phyloP scores from a whole-genome alignment of 2,329 filamentous ascomycete species.

The Colletotrichum tofieldiae region DNA sequence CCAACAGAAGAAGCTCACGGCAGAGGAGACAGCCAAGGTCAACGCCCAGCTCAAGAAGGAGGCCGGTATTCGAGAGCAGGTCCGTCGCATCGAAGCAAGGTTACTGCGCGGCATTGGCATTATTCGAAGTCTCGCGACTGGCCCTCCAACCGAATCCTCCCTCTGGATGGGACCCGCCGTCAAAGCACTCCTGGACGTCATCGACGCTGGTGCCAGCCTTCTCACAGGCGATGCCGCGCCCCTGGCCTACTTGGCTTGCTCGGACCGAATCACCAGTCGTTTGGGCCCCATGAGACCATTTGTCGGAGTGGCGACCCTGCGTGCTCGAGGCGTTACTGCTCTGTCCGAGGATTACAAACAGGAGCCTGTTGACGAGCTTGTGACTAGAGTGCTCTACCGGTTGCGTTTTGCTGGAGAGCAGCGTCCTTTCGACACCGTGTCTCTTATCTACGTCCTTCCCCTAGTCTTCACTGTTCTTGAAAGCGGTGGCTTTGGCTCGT shows the following conservation, averaged over 20 bases:
- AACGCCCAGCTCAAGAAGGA: conserved; percentile 94
- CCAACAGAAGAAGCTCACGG: conserved; percentile 88
- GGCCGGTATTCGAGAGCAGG: conserved; percentile 80
- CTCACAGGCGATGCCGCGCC: conserved; percentile 87
- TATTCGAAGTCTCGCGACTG: conserved; percentile 84
- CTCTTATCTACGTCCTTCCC: conserved; percentile 89
- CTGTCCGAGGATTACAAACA: conserved; percentile 80
- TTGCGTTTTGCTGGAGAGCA: conserved; percentile 93
- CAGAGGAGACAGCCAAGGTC: conserved; percentile 91
- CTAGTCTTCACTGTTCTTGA: conserved; percentile 85
- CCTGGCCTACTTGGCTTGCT: conserved; percentile 83
- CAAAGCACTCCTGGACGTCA: conserved; percentile 78
- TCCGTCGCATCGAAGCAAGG: conserved; percentile 78
- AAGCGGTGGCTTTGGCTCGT: conserved; percentile 82
- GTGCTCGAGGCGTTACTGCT: conserved; percentile 81
- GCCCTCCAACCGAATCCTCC: conserved; percentile 89
- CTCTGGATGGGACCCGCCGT: conserved; percentile 91
- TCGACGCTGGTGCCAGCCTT: conserved; percentile 85
- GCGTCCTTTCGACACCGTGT: conserved; percentile 91
- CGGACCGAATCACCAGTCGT: conserved; percentile 80
- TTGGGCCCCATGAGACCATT: conserved; percentile 85
- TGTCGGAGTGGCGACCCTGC: conserved; percentile 88
- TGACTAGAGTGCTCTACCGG: conserved; percentile 92
- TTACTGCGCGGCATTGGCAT: conserved; percentile 89
- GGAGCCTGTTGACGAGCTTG: conserved; percentile 86